phyloP scores from a whole-genome alignment of 257 asterid species.

The Petunia secreta region DNA sequence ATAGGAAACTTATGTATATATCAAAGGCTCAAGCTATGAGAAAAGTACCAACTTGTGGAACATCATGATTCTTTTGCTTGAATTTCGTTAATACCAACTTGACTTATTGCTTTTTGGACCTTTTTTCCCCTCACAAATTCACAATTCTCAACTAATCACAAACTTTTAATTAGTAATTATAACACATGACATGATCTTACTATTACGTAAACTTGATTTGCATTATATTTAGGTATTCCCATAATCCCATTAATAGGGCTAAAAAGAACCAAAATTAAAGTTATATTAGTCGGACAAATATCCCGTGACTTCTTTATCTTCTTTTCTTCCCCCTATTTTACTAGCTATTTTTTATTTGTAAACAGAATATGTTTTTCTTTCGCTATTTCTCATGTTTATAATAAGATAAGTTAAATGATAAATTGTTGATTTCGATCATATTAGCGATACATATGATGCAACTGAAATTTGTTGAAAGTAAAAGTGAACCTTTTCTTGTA shows the following conservation, averaged over 20 bases:
- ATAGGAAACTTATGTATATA: not conserved
- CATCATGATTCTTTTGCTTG: slow-evolving; percentile 13
- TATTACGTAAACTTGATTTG: too few relatives aligned
- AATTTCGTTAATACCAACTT: slow-evolving; percentile 20
- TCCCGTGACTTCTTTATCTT: too few relatives aligned
- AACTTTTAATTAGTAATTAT: not conserved
- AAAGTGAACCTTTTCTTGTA: not conserved
- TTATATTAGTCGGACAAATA: too few relatives aligned
- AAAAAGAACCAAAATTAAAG: too few relatives aligned
- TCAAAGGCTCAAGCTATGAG: not conserved
- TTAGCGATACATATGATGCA: not conserved
- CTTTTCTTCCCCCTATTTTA: too few relatives aligned
- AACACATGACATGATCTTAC: not conserved
- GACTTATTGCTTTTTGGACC: slow-evolving; percentile 2
- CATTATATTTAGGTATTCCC: too few relatives aligned
- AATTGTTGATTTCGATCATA: not conserved
- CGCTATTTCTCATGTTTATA: too few relatives aligned
- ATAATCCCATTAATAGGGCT: too few relatives aligned
- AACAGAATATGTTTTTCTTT: too few relatives aligned
- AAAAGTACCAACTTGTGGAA: slow-evolving; percentile 25
- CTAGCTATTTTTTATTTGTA: too few relatives aligned
- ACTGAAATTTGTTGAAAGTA: not conserved
- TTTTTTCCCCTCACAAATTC: not conserved
- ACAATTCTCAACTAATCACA: not conserved
- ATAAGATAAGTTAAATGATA: too few relatives aligned